A percentile compares a stretch with the other conserved stretches of the same genome.
These are phyloP conservation scores for Phoma sp. DNA, from an alignment of 2,329 filamentous ascomycete genomes.

Conservation along the genomic window DNA sequence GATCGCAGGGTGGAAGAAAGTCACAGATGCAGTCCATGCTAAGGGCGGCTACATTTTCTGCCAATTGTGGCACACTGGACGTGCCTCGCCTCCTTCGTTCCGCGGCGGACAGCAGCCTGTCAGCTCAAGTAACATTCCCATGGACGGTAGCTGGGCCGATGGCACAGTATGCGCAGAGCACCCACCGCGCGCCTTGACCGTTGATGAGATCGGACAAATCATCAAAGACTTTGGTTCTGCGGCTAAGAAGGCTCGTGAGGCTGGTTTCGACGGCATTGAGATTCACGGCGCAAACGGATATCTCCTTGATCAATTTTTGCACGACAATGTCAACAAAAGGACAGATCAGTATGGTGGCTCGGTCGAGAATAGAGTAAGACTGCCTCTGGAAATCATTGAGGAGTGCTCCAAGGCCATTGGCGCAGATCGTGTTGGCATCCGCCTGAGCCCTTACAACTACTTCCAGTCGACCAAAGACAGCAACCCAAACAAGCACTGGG, in stretches of 20 bases:
- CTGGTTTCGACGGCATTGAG: conserved; percentile 51
- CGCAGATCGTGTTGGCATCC: conserved; percentile 41
- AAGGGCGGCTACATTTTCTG: conserved; percentile 58
- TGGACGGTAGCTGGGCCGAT: conserved; percentile 50
- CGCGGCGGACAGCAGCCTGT: conserved; percentile 45
- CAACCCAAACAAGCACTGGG: conserved; percentile 55
- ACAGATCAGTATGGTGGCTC: conserved; percentile 60
- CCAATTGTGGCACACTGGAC: conserved; percentile 57
- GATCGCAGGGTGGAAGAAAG: conserved; percentile 57
- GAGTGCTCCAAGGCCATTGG: conserved; percentile 44
- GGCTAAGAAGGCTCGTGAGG: conserved; percentile 46
- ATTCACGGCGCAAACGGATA: conserved; percentile 53
- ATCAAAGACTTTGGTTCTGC: conserved; percentile 50
- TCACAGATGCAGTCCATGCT: conserved; percentile 59
- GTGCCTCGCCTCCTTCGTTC: conserved; percentile 50
- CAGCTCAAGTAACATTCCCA: conserved; percentile 50
- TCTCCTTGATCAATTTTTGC: conserved; percentile 60
- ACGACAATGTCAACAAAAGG: conserved; percentile 57
- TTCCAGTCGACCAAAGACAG: conserved; percentile 53
- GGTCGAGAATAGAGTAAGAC: conserved; percentile 60
- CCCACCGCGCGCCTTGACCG: conserved; percentile 44
- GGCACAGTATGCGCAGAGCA: conserved; percentile 46
- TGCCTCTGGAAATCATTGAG: conserved; percentile 61
- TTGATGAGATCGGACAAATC: conserved; percentile 49
- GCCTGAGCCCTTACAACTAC: conserved; percentile 46